phyloP scores from a whole-genome alignment of 129 eudicot species.

The Chrysanthemum makinoi region DNA sequence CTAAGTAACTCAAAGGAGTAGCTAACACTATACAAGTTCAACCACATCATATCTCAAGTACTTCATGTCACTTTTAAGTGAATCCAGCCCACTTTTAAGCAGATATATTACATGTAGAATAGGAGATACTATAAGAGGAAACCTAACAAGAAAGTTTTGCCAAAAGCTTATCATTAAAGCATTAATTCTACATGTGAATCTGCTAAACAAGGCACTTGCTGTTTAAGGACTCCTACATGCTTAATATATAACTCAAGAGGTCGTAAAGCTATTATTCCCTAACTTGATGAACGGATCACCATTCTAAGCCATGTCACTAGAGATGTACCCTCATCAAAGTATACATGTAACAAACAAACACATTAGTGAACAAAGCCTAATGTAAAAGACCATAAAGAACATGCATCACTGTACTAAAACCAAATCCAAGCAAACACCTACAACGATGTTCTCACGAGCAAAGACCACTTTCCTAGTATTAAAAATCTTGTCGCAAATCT shows the following conservation, averaged over 20 bases:
- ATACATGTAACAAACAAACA: neutral
- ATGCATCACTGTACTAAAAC: neutral
- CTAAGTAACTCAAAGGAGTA: neutral
- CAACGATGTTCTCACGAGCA: too few relatives aligned
- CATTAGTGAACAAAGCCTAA: neutral
- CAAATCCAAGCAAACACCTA: too few relatives aligned
- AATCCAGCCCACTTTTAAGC: too few relatives aligned
- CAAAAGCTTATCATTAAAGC: neutral
- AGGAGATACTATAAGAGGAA: neutral
- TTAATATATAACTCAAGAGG: too few relatives aligned
- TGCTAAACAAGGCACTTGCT: neutral
- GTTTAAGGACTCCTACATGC: too few relatives aligned
- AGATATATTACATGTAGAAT: neutral
- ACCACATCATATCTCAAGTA: too few relatives aligned
- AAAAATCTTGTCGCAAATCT: neutral
- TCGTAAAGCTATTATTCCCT: too few relatives aligned
- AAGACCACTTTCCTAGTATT: neutral
- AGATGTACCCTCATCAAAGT: constrained; percentile 1
- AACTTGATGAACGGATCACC: too few relatives aligned
- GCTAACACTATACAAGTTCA: neutral
- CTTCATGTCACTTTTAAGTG: too few relatives aligned
- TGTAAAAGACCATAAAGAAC: too few relatives aligned
- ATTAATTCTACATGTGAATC: neutral
- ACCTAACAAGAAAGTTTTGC: neutral
- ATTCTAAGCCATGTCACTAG: too few relatives aligned